Evolutionary conservation across 306 rosid species (phyloP).

Genomic region (Medicago lupulina): DNA sequence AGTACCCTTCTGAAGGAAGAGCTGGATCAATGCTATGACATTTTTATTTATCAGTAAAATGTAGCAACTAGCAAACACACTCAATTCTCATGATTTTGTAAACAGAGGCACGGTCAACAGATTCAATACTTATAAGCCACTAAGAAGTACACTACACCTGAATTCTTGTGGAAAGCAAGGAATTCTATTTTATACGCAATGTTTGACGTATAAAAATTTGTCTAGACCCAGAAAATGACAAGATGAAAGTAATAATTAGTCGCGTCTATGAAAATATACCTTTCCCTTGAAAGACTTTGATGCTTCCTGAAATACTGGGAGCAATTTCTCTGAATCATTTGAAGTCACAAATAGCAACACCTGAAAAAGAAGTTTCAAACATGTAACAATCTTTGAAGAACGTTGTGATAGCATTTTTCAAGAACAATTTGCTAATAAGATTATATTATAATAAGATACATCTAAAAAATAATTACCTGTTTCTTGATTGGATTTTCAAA

Average conservation of each 20-base stretch:
- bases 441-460: conserved; percentile 1
- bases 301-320: conserved; percentile 78
- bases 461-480: conserved; percentile 68
- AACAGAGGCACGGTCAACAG: not conserved
- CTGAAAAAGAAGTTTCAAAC: conserved; percentile 52
- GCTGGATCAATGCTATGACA: not conserved
- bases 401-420: conserved; percentile 3
- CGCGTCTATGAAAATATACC: conserved; percentile 55
- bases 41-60: conserved; percentile 15
- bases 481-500: conserved; percentile 93
- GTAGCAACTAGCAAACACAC: conserved; percentile 2
- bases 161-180: not conserved
- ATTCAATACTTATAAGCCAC: conserved; percentile 7
- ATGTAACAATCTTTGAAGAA: conserved; percentile 30
- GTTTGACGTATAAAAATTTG: not conserved
- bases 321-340: conserved; percentile 71
- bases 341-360: conserved; percentile 73
- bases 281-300: conserved; percentile 90
- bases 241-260: conserved; percentile 9
- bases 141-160: conserved; percentile 14
- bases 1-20: not conserved
- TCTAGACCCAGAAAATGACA: conserved; percentile 25
- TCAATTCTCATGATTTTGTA: conserved; percentile 7
- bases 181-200: conserved; percentile 12
- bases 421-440: conserved; percentile 25